phyloP scores from a whole-genome alignment of 495 filamentous ascomycete species.

The Penicillium maclennaniae region DNA sequence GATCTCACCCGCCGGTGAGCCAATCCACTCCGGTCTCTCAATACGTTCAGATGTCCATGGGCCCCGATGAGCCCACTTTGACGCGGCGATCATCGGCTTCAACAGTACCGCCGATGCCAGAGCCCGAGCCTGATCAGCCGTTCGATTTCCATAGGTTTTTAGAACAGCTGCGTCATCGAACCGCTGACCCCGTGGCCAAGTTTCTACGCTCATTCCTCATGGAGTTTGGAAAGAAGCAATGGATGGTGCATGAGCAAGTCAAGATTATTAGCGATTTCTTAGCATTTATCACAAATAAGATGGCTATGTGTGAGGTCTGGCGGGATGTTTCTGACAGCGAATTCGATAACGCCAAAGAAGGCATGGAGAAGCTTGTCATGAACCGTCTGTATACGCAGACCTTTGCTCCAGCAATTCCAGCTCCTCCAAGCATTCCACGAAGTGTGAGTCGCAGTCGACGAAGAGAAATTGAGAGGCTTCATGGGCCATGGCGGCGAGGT shows the following conservation, averaged over 20 bases:
- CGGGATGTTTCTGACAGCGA: conserved; percentile 91
- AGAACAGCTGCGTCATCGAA: conserved; percentile 90
- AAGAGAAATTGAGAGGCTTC: conserved; percentile 61
- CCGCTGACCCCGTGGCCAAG: conserved; percentile 92
- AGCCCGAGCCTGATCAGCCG: conserved; percentile 82
- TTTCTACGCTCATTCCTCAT: conserved; percentile 91
- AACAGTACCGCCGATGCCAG: conserved; percentile 68
- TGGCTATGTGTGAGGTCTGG: conserved; percentile 98
- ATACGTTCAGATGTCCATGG: conserved; percentile 16
- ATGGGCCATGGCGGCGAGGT: conserved; percentile 79
- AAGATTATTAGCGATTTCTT: conserved; percentile 98
- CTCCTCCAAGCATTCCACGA: conserved; percentile 65
- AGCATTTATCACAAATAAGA: conserved; percentile 96
- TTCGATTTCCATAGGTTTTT: conserved; percentile 99
- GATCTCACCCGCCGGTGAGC: conserved; percentile 1
- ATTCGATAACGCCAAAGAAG: conserved; percentile 96
- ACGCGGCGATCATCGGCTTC: conserved; percentile 48
- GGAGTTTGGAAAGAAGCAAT: conserved; percentile 96
- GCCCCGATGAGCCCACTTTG: conserved; percentile 38
- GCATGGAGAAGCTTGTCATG: conserved; percentile 99
- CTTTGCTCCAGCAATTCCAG: conserved; percentile 88
- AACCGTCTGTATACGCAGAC: conserved; percentile 95
- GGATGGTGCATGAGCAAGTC: conserved; percentile 99
- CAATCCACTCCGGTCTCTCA: conserved; percentile 12
- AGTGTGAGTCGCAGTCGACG: conserved; percentile 62